A percentile compares a stretch with the other conserved stretches of the same genome.
These are phyloP conservation scores for Monilinia vaccinii-corymbosi DNA, from an alignment of 2,329 filamentous ascomycete species.

Conservation along the genomic window DNA sequence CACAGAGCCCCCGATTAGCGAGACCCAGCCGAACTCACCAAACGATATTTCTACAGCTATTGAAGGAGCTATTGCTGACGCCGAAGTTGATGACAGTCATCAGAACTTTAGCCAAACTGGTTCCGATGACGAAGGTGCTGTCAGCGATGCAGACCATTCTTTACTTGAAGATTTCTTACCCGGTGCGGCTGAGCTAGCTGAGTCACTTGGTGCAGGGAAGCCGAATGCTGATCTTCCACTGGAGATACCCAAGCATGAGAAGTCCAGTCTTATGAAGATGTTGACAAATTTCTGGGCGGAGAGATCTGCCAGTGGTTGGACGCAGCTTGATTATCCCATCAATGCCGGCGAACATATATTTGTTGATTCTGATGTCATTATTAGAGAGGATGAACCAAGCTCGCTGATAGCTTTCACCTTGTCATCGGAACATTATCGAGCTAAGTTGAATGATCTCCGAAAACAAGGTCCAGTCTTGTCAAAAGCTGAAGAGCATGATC, in stretches of 20 bases:
- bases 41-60: slow-evolving; percentile 24
- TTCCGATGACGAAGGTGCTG: slow-evolving; percentile 57
- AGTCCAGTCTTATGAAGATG: slow-evolving; percentile 88
- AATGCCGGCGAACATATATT: slow-evolving; percentile 88
- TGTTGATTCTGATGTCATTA: slow-evolving; percentile 92
- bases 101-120: slow-evolving; percentile 49
- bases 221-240: slow-evolving; percentile 51
- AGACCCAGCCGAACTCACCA: slow-evolving; percentile 20
- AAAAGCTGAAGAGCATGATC: slow-evolving; percentile 24
- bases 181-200: slow-evolving; percentile 52
- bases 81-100: slow-evolving; percentile 36
- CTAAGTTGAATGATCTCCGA: slow-evolving; percentile 64
- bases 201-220: slow-evolving; percentile 45
- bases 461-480: slow-evolving; percentile 37
- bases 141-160: slow-evolving; percentile 64
- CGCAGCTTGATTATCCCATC: slow-evolving; percentile 83
- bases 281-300: slow-evolving; percentile 98
- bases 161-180: slow-evolving; percentile 60
- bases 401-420: slow-evolving; percentile 91
- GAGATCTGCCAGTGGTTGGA: slow-evolving; percentile 90
- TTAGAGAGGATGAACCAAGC: slow-evolving; percentile 93
- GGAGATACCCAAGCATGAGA: slow-evolving; percentile 86
- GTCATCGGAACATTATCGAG: slow-evolving; percentile 76
- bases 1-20: slow-evolving; percentile 10
- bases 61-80: slow-evolving; percentile 27